These are phyloP conservation scores for Pseudopyricularia javanii DNA, from an alignment of 2,329 filamentous ascomycete genomes.

Conservation along the genomic window DNA sequence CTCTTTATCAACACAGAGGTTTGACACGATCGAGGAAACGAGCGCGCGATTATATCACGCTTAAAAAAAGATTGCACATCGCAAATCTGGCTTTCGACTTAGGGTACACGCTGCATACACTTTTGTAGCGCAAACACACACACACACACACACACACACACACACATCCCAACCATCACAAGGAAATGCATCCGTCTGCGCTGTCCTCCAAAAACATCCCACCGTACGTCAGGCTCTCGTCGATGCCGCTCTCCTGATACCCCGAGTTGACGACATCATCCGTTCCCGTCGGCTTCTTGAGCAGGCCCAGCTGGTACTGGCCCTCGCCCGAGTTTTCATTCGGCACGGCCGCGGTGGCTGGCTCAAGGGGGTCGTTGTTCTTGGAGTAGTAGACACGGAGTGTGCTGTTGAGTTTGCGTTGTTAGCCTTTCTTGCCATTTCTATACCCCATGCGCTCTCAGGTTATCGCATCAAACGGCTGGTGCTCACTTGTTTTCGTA, in stretches of 20 bases:
- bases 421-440: not conserved
- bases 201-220: slow-evolving; percentile 38
- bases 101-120: no score
- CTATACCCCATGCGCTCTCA: not conserved
- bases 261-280: slow-evolving; percentile 36
- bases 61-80: no score
- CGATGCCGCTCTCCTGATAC: slow-evolving; percentile 30
- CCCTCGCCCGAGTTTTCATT: slow-evolving; percentile 43
- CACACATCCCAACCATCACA: slow-evolving; percentile 11
- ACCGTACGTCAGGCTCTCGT: slow-evolving; percentile 37
- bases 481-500: slow-evolving; percentile 38
- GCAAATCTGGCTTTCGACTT: no score
- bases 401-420: slow-evolving; percentile 23
- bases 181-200: slow-evolving; percentile 24
- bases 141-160: not conserved
- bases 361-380: slow-evolving; percentile 28
- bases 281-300: slow-evolving; percentile 43
- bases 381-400: slow-evolving; percentile 44
- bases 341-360: slow-evolving; percentile 27
- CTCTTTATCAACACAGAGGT: no score
- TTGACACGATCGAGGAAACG: no score
- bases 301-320: slow-evolving; percentile 41
- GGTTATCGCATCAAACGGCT: no score
- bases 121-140: not conserved
- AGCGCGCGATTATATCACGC: no score